Base-by-base conservation (phyloP, 2,329 filamentous ascomycete species). In the Endothia cerciana region DNA sequence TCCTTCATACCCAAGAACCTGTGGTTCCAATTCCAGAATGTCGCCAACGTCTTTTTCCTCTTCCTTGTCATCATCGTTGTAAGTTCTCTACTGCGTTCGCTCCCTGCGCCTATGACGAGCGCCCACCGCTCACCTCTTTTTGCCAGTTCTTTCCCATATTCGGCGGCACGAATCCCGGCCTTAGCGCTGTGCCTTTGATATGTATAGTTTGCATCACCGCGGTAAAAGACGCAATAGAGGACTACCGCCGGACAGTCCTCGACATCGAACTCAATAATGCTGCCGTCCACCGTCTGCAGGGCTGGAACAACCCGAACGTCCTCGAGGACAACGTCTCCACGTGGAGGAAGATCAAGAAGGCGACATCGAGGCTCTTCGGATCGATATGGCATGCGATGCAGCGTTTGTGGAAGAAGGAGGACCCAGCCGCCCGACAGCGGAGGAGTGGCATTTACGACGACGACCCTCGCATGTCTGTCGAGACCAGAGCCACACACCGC, bases 31-130 rank as follows among this genome's bases (percentile, higher is more conserved):
- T 98, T 99, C 76, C 94, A 99, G 80, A 98, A 98, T 75, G 91
- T 99, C 73, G 95, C 95, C 75, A 99, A 99, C 78, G 90, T 98
- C 63, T 99, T 98, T 81, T 99, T 99, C 85, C 83, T 98, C 72
- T 97, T 98, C 80, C 86, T 94, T 73, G 94, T 97, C 76, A 97
- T 99, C 75, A 86, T 99, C 67, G 89, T 90, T 74, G 95, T 98
- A 89, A 84, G 94, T 65, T 60, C 36, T 66, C 56, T 38, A 59
- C 41, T 49, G 40, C 64, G 43, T 49, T 28, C 33, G 33, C 33
- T 36, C 33, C 19, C 6, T 59, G 7, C 58, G 28, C 53, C 60
- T 4, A 22, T 36, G 13, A 43, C 33, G 41, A 25, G 49, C 63
- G 19, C 41, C 49, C 25, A 38, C 36, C 62, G 65, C 63, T 70